A percentile compares a stretch with the other conserved stretches of the same genome.
Evolutionary conservation across 106 monocot species (phyloP).

Genomic region (Apostasia shenzhenica): DNA sequence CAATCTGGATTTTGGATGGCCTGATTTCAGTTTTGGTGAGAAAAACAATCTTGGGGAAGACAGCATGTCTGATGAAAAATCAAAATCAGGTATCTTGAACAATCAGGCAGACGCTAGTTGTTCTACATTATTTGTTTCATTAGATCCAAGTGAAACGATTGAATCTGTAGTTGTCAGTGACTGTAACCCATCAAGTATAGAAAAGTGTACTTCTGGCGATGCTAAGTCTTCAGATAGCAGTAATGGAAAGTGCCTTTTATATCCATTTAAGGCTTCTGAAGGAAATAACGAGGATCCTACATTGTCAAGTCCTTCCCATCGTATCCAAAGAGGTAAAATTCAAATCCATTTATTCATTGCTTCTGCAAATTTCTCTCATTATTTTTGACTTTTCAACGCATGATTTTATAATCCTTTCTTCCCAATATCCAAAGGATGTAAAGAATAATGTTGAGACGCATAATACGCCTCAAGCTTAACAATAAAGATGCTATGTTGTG

Average conservation of each 20-base stretch:
- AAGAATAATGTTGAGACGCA: background rate
- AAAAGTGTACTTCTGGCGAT: constrained; percentile 14
- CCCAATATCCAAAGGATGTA: background rate
- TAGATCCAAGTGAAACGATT: constrained; percentile 13
- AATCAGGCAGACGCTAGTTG: constrained; percentile 3
- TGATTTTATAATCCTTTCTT: background rate
- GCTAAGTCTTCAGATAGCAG: constrained; percentile 7
- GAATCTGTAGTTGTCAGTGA: constrained; percentile 2
- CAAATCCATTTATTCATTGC: background rate
- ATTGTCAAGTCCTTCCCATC: constrained; percentile 19
- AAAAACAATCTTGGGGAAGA: constrained; percentile 9
- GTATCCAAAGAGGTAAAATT: constrained; percentile 41
- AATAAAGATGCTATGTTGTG: too few relatives aligned
- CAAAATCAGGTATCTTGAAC: constrained; percentile 7
- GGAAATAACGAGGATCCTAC: constrained; percentile 20
- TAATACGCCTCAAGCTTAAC: background rate
- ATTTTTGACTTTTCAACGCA: background rate
- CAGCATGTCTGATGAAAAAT: constrained; percentile 8
- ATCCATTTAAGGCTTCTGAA: constrained; percentile 21
- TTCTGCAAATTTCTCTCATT: background rate
- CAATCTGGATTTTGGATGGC: constrained; percentile 10
- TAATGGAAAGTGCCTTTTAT: constrained; percentile 18
- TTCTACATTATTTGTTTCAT: constrained; percentile 7
- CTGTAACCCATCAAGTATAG: constrained; percentile 4
- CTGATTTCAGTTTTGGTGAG: constrained; percentile 7